Conservation (phyloP, 352 stramenopile species). For the Globisporangium iwayamae region DNA sequence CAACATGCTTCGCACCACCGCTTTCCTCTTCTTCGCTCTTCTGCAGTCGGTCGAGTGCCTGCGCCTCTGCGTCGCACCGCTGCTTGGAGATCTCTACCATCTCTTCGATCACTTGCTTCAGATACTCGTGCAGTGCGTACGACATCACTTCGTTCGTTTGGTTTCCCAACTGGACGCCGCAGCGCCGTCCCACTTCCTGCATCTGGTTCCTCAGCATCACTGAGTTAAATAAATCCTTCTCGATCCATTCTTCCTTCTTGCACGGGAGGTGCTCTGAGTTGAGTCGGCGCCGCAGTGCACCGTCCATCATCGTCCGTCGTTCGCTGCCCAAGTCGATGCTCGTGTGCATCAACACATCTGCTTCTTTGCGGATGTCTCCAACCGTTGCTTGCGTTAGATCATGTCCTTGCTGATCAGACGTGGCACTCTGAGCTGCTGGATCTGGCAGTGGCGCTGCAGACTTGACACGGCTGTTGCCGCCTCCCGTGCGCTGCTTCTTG, state of each 20-base stretch:
- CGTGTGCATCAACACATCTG: slow-evolving; percentile 83
- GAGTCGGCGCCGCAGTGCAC: slow-evolving; percentile 24
- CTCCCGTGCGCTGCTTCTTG: slow-evolving; percentile 56
- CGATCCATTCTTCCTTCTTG: slow-evolving; percentile 74
- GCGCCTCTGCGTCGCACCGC: slow-evolving; percentile 48
- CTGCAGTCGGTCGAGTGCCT: slow-evolving; percentile 45
- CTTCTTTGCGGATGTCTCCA: slow-evolving; percentile 75
- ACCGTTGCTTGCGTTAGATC: slow-evolving; percentile 63
- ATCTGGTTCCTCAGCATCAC: slow-evolving; percentile 58
- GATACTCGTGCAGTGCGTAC: slow-evolving; percentile 78
- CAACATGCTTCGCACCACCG: slow-evolving; percentile 23
- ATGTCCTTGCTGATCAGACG: slow-evolving; percentile 30
- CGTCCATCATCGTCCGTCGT: slow-evolving; percentile 78
- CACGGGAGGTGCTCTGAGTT: slow-evolving; percentile 54
- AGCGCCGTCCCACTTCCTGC: slow-evolving; percentile 37
- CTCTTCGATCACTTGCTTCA: slow-evolving; percentile 85
- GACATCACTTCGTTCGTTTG: slow-evolving; percentile 78
- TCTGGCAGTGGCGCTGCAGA: slow-evolving; percentile 26
- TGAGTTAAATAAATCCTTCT: slow-evolving; percentile 82
- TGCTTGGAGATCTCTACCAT: slow-evolving; percentile 83
- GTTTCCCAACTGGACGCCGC: slow-evolving; percentile 48
- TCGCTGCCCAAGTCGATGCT: slow-evolving; percentile 72
- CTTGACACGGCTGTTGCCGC: slow-evolving; percentile 35
- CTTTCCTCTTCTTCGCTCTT: slow-evolving; percentile 30
- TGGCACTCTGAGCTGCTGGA: slow-evolving; percentile 22